A percentile compares a stretch with the other conserved stretches of the same genome.
Conservation (phyloP, 2,329 filamentous ascomycete species). For the Trichoderma sp. region DNA sequence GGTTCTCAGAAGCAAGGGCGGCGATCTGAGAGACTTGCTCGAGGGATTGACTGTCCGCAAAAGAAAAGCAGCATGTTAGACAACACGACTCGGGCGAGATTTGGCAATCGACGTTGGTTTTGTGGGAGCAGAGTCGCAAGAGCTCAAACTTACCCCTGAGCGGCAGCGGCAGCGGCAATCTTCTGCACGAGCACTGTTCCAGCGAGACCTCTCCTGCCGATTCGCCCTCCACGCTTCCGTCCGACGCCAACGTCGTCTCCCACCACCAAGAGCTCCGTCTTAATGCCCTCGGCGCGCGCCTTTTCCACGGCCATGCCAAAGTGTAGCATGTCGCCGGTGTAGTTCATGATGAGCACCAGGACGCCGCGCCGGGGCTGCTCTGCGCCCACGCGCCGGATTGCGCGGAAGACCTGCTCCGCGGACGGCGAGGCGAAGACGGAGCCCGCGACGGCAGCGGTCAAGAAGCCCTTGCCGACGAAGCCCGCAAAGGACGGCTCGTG, state of each 20-base stretch:
- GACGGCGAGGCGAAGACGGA: constrained; percentile 75
- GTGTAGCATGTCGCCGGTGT: constrained; percentile 71
- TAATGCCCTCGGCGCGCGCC: constrained; percentile 60
- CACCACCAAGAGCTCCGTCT: constrained; percentile 71
- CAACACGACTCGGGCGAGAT: neutral
- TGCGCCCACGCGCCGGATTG: constrained; percentile 63
- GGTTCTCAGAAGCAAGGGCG: constrained; percentile 49
- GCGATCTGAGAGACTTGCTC: constrained; percentile 51
- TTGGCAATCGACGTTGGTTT: neutral
- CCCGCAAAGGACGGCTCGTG: constrained; percentile 74
- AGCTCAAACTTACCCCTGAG: constrained; percentile 29
- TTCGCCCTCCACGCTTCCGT: constrained; percentile 65
- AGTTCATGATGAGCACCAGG: constrained; percentile 74
- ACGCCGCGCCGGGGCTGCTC: constrained; percentile 58
- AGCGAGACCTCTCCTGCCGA: constrained; percentile 70
- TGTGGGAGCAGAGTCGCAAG: neutral
- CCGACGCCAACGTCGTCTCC: constrained; percentile 75
- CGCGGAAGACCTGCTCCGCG: constrained; percentile 70
- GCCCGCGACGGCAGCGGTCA: constrained; percentile 70
- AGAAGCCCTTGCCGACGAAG: constrained; percentile 69
- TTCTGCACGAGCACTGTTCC: constrained; percentile 68
- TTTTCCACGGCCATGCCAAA: constrained; percentile 77
- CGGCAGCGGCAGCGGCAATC: constrained; percentile 63
- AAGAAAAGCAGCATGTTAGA: neutral
- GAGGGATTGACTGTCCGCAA: constrained; percentile 28